Evolutionary conservation across 2,329 filamentous ascomycete genomes (phyloP).

Genomic region (Venturia effusa): DNA sequence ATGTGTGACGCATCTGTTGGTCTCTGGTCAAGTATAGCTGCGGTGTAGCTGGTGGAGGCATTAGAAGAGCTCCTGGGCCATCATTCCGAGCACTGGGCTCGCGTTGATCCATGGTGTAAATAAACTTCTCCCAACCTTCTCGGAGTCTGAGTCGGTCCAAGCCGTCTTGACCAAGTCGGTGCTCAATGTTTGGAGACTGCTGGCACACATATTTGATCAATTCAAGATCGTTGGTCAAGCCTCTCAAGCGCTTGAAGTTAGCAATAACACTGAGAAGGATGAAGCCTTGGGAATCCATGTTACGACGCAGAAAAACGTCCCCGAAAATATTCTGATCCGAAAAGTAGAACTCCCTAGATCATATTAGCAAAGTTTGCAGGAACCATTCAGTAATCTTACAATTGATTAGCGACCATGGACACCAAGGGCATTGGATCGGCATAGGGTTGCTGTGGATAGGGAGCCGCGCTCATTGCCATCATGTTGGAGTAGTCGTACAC

Average conservation of each 20-base stretch:
- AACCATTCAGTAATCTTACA: constrained; percentile 31
- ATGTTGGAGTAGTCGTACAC: constrained; percentile 48
- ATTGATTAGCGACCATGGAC: constrained; percentile 48
- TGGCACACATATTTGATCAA: constrained; percentile 66
- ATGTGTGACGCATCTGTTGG: not conserved
- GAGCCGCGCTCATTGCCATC: constrained; percentile 46
- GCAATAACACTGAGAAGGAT: constrained; percentile 71
- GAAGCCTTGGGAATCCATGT: constrained; percentile 94
- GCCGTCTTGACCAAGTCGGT: constrained; percentile 63
- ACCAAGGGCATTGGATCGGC: constrained; percentile 47
- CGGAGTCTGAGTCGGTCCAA: constrained; percentile 66
- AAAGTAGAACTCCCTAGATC: constrained; percentile 82
- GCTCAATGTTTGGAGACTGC: constrained; percentile 62
- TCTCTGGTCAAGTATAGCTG: not conserved
- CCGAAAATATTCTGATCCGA: constrained; percentile 93
- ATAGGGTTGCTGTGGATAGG: constrained; percentile 44
- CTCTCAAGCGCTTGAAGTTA: constrained; percentile 75
- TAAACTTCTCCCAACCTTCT: constrained; percentile 58
- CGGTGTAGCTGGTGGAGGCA: constrained; percentile 27
- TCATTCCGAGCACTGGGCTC: constrained; percentile 63
- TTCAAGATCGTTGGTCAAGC: constrained; percentile 60
- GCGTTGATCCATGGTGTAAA: constrained; percentile 52
- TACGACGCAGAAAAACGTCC: constrained; percentile 74
- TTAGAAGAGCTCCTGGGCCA: constrained; percentile 44
- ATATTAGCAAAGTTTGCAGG: constrained; percentile 19